Conservation (phyloP, 805 yeast species). For the Wickerhamiella siamensis region DNA sequence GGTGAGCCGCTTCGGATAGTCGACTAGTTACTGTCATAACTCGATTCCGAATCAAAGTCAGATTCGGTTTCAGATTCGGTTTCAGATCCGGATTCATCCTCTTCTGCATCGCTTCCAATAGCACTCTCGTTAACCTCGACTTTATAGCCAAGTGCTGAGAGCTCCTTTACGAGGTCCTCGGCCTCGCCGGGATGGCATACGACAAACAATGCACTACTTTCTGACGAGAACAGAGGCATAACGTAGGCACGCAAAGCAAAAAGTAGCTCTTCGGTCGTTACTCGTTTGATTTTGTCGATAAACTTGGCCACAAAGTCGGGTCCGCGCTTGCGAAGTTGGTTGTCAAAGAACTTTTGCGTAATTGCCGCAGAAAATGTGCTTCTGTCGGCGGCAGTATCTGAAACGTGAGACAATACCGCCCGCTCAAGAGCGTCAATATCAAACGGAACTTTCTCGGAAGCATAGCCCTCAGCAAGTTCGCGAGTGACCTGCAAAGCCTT, state of each 20-base stretch:
- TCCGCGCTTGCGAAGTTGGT: conserved; percentile 55
- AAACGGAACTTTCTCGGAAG: conserved; percentile 38
- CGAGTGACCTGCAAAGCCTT: conserved; percentile 50
- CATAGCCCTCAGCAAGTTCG: conserved; percentile 46
- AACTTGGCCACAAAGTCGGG: conserved; percentile 43
- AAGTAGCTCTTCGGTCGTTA: conserved; percentile 36
- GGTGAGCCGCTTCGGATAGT: conserved; percentile 14
- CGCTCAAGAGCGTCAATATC: conserved; percentile 52
- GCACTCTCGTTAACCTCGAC: conserved; percentile 43
- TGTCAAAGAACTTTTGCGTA: conserved; percentile 47
- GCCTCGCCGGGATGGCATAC: conserved; percentile 59
- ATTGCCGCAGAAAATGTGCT: conserved; percentile 56
- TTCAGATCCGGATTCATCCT: conserved; percentile 16
- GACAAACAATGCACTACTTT: conserved; percentile 45
- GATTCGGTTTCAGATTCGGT: conserved; percentile 12
- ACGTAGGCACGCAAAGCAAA: conserved; percentile 42
- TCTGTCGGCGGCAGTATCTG: conserved; percentile 52
- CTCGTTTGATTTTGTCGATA: conserved; percentile 36
- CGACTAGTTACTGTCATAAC: conserved; percentile 3
- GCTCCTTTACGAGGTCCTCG: conserved; percentile 33
- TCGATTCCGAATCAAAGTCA: background rate
- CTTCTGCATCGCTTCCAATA: conserved; percentile 17
- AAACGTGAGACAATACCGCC: conserved; percentile 63
- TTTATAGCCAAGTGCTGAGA: conserved; percentile 42
- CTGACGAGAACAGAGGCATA: conserved; percentile 45